A percentile compares a stretch with the other conserved stretches of the same genome.
These are phyloP conservation scores for Luffa acutangula DNA, from an alignment of 306 rosid species.

Conservation along the genomic window DNA sequence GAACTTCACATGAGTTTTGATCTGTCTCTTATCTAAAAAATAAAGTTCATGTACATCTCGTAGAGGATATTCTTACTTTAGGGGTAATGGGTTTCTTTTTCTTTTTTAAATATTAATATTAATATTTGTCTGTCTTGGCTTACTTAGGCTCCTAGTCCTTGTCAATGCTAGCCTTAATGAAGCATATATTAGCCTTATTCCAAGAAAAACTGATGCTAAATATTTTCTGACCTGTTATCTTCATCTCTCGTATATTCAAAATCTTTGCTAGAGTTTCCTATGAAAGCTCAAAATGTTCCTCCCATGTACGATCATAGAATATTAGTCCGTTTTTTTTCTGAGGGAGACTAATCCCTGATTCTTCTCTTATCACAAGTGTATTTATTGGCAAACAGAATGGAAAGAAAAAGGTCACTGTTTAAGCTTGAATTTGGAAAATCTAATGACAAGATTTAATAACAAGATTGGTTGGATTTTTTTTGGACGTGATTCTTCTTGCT, in stretches of 20 bases:
- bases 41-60: background rate
- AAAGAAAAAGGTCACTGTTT: background rate
- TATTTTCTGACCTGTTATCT: background rate
- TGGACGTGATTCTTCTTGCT: background rate
- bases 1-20: background rate
- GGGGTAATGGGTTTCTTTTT: background rate
- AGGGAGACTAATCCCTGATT: background rate
- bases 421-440: background rate
- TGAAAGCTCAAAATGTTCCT: background rate
- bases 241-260: no score
- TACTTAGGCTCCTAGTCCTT: background rate
- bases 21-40: no score
- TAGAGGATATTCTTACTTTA: background rate
- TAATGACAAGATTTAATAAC: no score
- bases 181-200: background rate
- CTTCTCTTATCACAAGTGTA: background rate
- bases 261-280: background rate
- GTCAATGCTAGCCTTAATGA: background rate
- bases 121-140: background rate
- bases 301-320: background rate
- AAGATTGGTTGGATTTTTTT: background rate
- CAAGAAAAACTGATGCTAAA: no score
- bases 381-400: background rate
- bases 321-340: no score
- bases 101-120: background rate